Conservation (phyloP, 441 rosid genomes). For the Pelargonium fulgidum region DNA sequence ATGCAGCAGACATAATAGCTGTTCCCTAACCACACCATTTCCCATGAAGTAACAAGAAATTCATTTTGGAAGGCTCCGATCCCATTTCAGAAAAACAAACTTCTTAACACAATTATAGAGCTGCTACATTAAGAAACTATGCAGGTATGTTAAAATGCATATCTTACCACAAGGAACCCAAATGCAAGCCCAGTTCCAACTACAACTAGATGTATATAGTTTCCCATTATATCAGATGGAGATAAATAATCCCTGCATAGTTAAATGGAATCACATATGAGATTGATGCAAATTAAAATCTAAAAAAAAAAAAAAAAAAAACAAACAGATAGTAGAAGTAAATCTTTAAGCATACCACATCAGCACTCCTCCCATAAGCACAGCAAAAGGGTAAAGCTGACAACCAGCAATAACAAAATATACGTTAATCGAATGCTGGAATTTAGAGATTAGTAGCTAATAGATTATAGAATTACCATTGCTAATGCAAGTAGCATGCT, state of each 20-base stretch:
- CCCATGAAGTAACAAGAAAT: background rate
- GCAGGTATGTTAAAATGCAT: background rate
- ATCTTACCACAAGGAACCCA: constrained; percentile 95
- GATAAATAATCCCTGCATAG: constrained; percentile 82
- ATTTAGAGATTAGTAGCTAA: background rate
- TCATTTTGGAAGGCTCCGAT: background rate
- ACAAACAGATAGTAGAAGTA: too few relatives aligned
- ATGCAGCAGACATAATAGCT: background rate
- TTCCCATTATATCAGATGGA: constrained; percentile 60
- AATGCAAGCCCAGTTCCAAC: constrained; percentile 96
- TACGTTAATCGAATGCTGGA: constrained; percentile 11
- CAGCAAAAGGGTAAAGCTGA: constrained; percentile 74
- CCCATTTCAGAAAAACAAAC: background rate
- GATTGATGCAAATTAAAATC: constrained; percentile 13
- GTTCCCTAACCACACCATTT: background rate
- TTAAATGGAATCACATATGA: constrained; percentile 17
- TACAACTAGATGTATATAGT: constrained; percentile 80
- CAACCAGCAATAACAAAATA: constrained; percentile 22
- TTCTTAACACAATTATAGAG: background rate
- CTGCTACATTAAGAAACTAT: background rate
- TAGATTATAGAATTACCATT: constrained; percentile 45
- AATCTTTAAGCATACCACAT: constrained; percentile 46
- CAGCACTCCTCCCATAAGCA: constrained; percentile 67
- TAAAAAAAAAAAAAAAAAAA: background rate
- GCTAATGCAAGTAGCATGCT: constrained; percentile 78